phyloP scores from a whole-genome alignment of 2,329 filamentous ascomycete genomes.

The Curvularia hawaiiensis region DNA sequence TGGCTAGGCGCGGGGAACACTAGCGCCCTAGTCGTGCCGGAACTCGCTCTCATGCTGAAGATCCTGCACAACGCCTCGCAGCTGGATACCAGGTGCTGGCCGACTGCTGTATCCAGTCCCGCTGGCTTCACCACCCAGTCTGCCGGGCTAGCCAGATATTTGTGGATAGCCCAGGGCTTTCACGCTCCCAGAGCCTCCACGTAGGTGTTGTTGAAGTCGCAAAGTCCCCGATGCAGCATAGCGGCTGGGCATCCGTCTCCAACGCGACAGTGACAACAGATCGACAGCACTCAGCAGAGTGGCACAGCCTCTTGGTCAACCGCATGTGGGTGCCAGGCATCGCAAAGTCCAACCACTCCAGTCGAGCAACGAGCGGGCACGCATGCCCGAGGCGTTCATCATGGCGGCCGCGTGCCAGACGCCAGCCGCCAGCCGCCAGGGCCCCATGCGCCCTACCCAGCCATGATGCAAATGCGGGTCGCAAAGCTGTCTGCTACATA shows the following conservation, averaged over 20 bases:
- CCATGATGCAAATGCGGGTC: constrained; percentile 42
- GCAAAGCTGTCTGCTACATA: constrained; percentile 34
- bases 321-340: constrained; percentile 7
- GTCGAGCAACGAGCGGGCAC: constrained; percentile 15
- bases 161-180: constrained; percentile 1
- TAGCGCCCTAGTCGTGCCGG: constrained; percentile 24
- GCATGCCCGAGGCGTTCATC: constrained; percentile 22
- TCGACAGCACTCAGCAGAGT: not conserved
- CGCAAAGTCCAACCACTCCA: constrained; percentile 6
- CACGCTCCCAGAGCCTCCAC: constrained; percentile 3
- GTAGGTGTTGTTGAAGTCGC: constrained; percentile 15
- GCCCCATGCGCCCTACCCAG: constrained; percentile 25
- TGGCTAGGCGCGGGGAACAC: constrained; percentile 32
- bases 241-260: constrained; percentile 16
- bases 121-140: not conserved
- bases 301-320: constrained; percentile 1
- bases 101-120: not conserved
- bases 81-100: not conserved
- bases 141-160: not conserved
- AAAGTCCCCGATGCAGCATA: constrained; percentile 19
- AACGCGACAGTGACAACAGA: constrained; percentile 7
- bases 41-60: constrained; percentile 19
- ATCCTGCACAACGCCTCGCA: constrained; percentile 17
- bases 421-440: constrained; percentile 26
- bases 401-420: constrained; percentile 26